Conservation (phyloP, 1,284 basidiomycete genomes). For the Ceratobasidium sp. region DNA sequence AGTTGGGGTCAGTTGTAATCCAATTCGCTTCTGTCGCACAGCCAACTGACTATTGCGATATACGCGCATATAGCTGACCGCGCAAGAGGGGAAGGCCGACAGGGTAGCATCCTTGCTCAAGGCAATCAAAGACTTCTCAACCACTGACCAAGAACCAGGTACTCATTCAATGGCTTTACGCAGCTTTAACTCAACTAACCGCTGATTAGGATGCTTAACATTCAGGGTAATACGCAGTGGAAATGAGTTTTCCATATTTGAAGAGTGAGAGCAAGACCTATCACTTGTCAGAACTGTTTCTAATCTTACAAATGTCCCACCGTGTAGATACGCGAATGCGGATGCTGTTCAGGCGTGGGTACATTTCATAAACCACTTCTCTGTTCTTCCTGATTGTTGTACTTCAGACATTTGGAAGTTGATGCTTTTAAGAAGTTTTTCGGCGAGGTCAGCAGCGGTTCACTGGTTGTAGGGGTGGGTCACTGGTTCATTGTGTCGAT, state of each 20-base stretch:
- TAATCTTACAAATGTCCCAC: neutral
- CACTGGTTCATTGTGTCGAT: neutral
- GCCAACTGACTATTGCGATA: neutral
- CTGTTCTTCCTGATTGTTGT: neutral
- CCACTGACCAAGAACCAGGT: slow-evolving; percentile 12
- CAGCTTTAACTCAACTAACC: neutral
- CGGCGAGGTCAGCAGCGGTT: neutral
- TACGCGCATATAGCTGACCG: neutral
- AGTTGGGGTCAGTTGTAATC: neutral
- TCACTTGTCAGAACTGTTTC: neutral
- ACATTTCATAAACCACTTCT: neutral
- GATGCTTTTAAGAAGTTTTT: neutral
- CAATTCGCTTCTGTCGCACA: neutral
- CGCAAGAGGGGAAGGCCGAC: slow-evolving; percentile 4
- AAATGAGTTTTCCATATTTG: slow-evolving; percentile 7
- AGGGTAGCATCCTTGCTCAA: neutral
- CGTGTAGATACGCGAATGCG: neutral
- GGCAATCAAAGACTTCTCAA: neutral
- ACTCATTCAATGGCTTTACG: neutral
- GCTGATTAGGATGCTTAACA: neutral
- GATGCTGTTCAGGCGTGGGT: slow-evolving; percentile 9
- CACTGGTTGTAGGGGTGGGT: slow-evolving; percentile 8
- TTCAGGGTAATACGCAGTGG: slow-evolving; percentile 1
- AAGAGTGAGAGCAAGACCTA: neutral
- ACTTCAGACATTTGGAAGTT: neutral